Evolutionary conservation across 2,329 filamentous ascomycete genomes (phyloP).

Genomic region (Blastomyces parvus): DNA sequence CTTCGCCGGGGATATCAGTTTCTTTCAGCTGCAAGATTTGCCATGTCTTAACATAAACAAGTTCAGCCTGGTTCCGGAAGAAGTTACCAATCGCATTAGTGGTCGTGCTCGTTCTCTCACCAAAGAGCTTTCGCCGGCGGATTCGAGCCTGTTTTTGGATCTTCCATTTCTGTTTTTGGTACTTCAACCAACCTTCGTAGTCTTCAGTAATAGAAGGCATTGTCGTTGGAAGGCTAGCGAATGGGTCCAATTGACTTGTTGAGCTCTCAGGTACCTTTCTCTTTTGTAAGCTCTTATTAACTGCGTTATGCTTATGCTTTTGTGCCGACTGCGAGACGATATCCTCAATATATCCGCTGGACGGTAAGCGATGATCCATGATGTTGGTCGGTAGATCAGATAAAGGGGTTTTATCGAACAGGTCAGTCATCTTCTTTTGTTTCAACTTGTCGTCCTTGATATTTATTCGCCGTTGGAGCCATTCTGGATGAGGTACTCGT

Average conservation of each 20-base stretch:
- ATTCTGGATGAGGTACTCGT: constrained; percentile 86
- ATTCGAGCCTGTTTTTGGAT: constrained; percentile 85
- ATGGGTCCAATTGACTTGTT: constrained; percentile 61
- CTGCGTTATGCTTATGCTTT: constrained; percentile 55
- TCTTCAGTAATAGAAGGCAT: constrained; percentile 82
- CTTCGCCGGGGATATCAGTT: constrained; percentile 75
- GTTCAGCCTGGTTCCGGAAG: constrained; percentile 87
- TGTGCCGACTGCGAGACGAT: constrained; percentile 55
- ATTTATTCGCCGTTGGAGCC: constrained; percentile 87
- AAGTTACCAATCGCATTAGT: constrained; percentile 56
- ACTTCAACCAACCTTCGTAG: constrained; percentile 78
- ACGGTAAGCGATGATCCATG: constrained; percentile 46
- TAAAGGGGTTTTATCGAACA: constrained; percentile 61
- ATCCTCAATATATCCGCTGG: constrained; percentile 67
- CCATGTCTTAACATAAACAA: constrained; percentile 87
- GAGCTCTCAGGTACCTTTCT: constrained; percentile 62
- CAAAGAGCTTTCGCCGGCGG: constrained; percentile 82
- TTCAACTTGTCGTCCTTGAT: constrained; percentile 96
- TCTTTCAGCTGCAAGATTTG: constrained; percentile 80
- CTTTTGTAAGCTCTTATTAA: constrained; percentile 50
- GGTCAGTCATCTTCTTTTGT: constrained; percentile 95
- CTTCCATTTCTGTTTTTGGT: constrained; percentile 99
- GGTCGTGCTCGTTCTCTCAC: constrained; percentile 60
- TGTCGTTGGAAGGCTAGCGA: constrained; percentile 65
- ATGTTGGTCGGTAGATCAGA: constrained; percentile 59